A percentile compares a stretch with the other conserved stretches of the same genome.
Evolutionary conservation across 1,139 yeast genomes (phyloP).

Genomic region (Eremothecium sinecaudum): DNA sequence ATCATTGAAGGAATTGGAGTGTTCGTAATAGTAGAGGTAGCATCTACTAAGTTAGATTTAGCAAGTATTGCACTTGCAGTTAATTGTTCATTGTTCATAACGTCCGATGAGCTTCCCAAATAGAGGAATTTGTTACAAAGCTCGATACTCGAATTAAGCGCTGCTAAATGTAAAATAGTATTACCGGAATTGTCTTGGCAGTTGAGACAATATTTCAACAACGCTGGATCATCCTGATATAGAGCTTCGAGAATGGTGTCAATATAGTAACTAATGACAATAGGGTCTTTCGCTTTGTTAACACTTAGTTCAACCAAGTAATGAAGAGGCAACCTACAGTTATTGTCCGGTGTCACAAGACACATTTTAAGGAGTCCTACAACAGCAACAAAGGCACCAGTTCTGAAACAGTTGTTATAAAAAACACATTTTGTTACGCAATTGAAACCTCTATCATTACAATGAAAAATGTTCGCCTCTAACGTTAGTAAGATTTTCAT

Average conservation of each 20-base stretch:
- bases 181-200: slow-evolving; percentile 64
- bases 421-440: slow-evolving; percentile 75
- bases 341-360: slow-evolving; percentile 59
- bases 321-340: slow-evolving; percentile 66
- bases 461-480: slow-evolving; percentile 69
- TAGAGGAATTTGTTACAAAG: slow-evolving; percentile 26
- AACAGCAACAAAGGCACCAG: slow-evolving; percentile 62
- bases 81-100: slow-evolving; percentile 24
- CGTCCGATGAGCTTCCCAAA: slow-evolving; percentile 27
- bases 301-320: slow-evolving; percentile 57
- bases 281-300: slow-evolving; percentile 39
- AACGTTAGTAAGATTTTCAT: slow-evolving; percentile 54
- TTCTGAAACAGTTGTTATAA: slow-evolving; percentile 80
- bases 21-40: not conserved
- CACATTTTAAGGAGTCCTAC: slow-evolving; percentile 64
- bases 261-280: slow-evolving; percentile 34
- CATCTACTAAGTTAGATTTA: slow-evolving; percentile 11
- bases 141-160: slow-evolving; percentile 27
- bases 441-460: slow-evolving; percentile 71
- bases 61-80: slow-evolving; percentile 31
- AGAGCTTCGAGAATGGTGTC: slow-evolving; percentile 33
- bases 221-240: slow-evolving; percentile 33
- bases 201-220: slow-evolving; percentile 53
- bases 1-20: slow-evolving; percentile 4
- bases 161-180: slow-evolving; percentile 58